Percentiles rank a stretch among this genome's conserved stretches.
Conservation (phyloP, 2,329 filamentous ascomycete genomes). For the Periglandula ipomoeae region DNA sequence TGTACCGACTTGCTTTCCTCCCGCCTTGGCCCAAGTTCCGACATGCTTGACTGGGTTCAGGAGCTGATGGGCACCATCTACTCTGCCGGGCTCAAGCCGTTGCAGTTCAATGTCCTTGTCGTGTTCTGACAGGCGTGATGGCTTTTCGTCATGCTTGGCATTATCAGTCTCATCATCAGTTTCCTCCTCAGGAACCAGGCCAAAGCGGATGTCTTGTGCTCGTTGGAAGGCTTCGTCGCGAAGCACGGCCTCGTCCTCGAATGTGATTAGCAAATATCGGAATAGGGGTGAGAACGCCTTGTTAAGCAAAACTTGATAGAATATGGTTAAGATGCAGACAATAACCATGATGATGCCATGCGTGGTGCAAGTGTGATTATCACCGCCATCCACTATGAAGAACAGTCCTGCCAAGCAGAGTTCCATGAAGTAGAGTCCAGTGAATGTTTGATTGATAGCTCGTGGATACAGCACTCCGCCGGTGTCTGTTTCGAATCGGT, state of each 20-base stretch:
- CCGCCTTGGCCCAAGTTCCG: slow-evolving; percentile 33
- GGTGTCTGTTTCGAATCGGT: slow-evolving; percentile 79
- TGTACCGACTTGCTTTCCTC: slow-evolving; percentile 20
- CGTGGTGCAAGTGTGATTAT: slow-evolving; percentile 50
- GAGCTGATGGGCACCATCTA: slow-evolving; percentile 15
- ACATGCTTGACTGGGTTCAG: slow-evolving; percentile 40
- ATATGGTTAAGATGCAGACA: slow-evolving; percentile 55
- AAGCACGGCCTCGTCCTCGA: slow-evolving; percentile 90
- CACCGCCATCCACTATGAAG: slow-evolving; percentile 60
- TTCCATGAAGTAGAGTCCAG: slow-evolving; percentile 91
- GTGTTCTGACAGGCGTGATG: slow-evolving; percentile 22
- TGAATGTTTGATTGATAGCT: slow-evolving; percentile 93
- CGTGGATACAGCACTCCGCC: slow-evolving; percentile 86
- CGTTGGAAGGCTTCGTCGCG: slow-evolving; percentile 83
- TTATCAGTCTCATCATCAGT: slow-evolving; percentile 35
- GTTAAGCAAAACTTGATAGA: slow-evolving; percentile 78
- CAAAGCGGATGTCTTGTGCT: slow-evolving; percentile 63
- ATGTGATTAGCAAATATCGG: slow-evolving; percentile 82
- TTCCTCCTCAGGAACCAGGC: slow-evolving; percentile 45
- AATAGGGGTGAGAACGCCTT: slow-evolving; percentile 76
- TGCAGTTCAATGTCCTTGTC: slow-evolving; percentile 32
- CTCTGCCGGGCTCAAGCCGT: slow-evolving; percentile 17
- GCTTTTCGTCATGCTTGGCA: slow-evolving; percentile 29
- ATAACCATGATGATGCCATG: slow-evolving; percentile 85
- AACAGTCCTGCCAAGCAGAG: slow-evolving; percentile 83